Percentiles rank a stretch among this genome's conserved stretches.
Conservation (phyloP, 345 rosid species). For the Bruguiera gymnorhiza region DNA sequence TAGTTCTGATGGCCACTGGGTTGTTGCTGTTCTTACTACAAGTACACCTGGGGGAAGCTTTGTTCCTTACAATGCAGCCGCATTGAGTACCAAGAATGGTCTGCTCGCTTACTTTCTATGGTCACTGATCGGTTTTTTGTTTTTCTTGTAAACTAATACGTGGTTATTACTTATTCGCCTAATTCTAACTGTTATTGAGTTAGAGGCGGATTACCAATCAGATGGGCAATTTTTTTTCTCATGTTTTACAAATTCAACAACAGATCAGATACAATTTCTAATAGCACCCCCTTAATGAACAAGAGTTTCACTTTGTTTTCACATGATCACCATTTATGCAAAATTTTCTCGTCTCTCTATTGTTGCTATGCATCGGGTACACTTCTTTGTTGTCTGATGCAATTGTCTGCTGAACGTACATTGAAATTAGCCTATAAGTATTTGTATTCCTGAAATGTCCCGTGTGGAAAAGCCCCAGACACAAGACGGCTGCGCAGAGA, state of each 20-base stretch:
- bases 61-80: slow-evolving; percentile 20
- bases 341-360: too few relatives aligned
- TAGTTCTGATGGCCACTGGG: slow-evolving; percentile 75
- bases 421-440: not conserved
- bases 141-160: slow-evolving; percentile 29
- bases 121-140: slow-evolving; percentile 24
- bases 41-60: slow-evolving; percentile 67
- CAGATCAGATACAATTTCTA: too few relatives aligned
- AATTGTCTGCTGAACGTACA: too few relatives aligned
- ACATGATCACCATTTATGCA: too few relatives aligned
- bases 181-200: not conserved
- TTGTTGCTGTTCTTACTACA: slow-evolving; percentile 74
- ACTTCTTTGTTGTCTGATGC: not conserved
- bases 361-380: too few relatives aligned
- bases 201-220: not conserved
- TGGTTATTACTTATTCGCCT: not conserved
- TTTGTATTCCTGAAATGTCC: not conserved
- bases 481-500: not conserved
- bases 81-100: slow-evolving; percentile 25
- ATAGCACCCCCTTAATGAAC: too few relatives aligned
- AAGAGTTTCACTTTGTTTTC: too few relatives aligned
- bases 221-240: not conserved
- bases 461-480: too few relatives aligned
- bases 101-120: slow-evolving; percentile 29
- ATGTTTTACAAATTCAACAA: too few relatives aligned